Evolutionary conservation across 2,329 filamentous ascomycete species (phyloP).

Genomic region (Hymenoscyphus fructigenus): DNA sequence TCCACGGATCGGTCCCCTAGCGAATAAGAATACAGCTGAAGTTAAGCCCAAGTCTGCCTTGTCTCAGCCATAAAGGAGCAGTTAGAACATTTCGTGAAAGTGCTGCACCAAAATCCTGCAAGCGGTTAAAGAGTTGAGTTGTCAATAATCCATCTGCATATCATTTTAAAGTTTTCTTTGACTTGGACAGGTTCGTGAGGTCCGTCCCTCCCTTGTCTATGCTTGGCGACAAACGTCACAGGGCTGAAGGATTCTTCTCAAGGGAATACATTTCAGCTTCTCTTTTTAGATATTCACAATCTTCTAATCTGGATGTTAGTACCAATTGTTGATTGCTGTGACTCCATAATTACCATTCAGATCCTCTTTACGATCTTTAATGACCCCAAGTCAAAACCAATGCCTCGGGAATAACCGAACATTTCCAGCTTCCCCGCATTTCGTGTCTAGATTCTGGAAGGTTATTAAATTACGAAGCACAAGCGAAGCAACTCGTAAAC

Average conservation of each 20-base stretch:
- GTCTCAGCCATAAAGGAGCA: neutral
- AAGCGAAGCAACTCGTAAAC: neutral
- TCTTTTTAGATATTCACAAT: neutral
- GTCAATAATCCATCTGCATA: neutral
- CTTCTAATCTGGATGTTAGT: neutral
- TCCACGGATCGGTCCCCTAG: neutral
- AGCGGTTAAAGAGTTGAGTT: neutral
- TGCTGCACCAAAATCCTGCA: neutral
- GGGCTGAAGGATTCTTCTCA: neutral
- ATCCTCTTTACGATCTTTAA: neutral
- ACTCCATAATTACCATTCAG: neutral
- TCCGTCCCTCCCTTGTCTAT: neutral
- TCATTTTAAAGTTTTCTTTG: neutral
- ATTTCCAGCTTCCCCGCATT: neutral
- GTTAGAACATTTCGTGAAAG: neutral
- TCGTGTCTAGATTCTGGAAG: conserved; percentile 1
- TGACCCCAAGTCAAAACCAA: neutral
- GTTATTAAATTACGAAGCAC: no score
- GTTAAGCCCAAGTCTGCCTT: neutral
- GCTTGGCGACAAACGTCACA: neutral
- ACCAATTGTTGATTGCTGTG: neutral
- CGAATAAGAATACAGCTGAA: conserved; percentile 4
- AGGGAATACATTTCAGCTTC: neutral
- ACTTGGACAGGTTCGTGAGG: neutral
- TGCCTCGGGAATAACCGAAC: neutral